A percentile compares a stretch with the other conserved stretches of the same genome.
Evolutionary conservation across 2,329 filamentous ascomycete species (phyloP).

Genomic region (Beauveria sp.): DNA sequence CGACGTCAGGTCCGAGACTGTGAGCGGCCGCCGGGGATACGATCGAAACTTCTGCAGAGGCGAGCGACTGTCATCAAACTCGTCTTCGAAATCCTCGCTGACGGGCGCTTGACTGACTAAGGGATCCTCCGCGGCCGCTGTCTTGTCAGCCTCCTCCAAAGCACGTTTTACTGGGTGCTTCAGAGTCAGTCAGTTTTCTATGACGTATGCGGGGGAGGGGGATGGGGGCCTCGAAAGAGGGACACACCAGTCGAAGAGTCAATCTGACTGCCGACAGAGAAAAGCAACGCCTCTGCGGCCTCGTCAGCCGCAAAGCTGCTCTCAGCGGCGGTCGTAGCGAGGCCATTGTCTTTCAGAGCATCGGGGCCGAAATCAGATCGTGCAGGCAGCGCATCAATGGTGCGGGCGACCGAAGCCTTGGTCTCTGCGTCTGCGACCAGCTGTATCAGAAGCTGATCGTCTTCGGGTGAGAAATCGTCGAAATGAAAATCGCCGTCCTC

Average conservation of each 20-base stretch:
- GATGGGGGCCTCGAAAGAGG: background rate
- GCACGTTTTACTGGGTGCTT: conserved; percentile 57
- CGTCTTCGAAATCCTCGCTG: conserved; percentile 16
- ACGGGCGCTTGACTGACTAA: background rate
- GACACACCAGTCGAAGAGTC: conserved; percentile 47
- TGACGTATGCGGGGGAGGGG: conserved; percentile 5
- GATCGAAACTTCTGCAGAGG: conserved; percentile 74
- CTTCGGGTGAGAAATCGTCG: conserved; percentile 39
- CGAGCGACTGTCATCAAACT: conserved; percentile 29
- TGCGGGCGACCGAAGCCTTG: conserved; percentile 9
- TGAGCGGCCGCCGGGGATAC: conserved; percentile 68
- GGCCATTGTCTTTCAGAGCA: background rate
- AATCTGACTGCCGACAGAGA: background rate
- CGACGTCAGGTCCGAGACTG: conserved; percentile 79
- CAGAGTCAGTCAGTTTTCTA: conserved; percentile 49
- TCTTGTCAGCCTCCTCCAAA: conserved; percentile 21
- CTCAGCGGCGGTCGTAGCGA: background rate
- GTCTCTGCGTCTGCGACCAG: conserved; percentile 20
- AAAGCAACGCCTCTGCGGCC: background rate
- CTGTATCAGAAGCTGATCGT: conserved; percentile 34
- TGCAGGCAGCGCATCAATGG: background rate
- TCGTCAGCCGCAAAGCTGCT: background rate
- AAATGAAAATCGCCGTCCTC: conserved; percentile 39
- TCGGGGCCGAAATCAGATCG: background rate
- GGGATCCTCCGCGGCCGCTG: background rate